Percentiles rank a stretch among this genome's conserved stretches.
Evolutionary conservation across 202 grass and related monocot species (phyloP).

Genomic region (Panicum virgatum): DNA sequence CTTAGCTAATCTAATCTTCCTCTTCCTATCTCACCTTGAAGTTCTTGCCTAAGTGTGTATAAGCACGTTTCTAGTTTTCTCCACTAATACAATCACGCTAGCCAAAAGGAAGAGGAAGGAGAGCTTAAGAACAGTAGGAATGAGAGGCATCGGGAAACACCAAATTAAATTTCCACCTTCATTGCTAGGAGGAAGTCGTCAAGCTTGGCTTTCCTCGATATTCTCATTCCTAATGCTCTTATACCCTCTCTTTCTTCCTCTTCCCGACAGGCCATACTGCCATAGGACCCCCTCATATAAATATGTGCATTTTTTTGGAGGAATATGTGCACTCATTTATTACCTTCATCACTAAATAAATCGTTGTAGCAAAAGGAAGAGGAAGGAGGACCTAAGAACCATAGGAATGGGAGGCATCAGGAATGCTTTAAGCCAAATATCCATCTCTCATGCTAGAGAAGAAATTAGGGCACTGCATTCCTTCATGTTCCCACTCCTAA

Average conservation of each 20-base stretch:
- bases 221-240: slow-evolving; percentile 36
- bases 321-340: background rate
- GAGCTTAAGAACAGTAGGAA: slow-evolving; percentile 39
- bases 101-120: slow-evolving; percentile 39
- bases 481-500: slow-evolving; percentile 40
- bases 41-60: background rate
- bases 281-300: background rate
- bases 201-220: slow-evolving; percentile 18
- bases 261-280: background rate
- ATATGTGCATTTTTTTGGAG: too few relatives aligned
- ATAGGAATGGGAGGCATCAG: slow-evolving; percentile 46
- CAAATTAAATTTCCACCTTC: background rate
- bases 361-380: background rate
- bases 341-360: background rate
- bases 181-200: background rate
- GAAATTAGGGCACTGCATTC: background rate
- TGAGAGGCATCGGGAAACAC: slow-evolving; percentile 36
- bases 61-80: background rate
- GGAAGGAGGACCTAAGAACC: slow-evolving; percentile 37
- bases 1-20: background rate
- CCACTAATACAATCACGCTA: background rate
- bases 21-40: background rate
- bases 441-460: background rate
- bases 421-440: background rate
- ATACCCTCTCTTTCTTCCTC: slow-evolving; percentile 32